phyloP scores from a whole-genome alignment of 2,329 filamentous ascomycete species.

The Corynespora cassiicola region DNA sequence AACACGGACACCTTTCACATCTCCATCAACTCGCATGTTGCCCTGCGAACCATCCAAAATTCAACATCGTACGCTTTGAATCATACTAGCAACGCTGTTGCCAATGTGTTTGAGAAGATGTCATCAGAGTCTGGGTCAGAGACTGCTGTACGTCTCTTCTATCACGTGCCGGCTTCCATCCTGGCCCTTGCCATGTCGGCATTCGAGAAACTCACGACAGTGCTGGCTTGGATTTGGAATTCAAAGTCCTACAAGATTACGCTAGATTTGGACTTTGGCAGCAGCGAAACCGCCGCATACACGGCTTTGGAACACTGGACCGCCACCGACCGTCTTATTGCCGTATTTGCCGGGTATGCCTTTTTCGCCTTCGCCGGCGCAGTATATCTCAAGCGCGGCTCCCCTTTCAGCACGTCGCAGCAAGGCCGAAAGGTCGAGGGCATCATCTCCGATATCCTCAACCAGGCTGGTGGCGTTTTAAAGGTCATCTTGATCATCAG shows the following conservation, averaged over 20 bases:
- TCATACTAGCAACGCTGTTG: slow-evolving; percentile 33
- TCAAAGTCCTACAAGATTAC: slow-evolving; percentile 46
- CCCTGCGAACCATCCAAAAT: slow-evolving; percentile 46
- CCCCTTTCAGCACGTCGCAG: slow-evolving; percentile 67
- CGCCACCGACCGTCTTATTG: slow-evolving; percentile 66
- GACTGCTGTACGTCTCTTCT: slow-evolving; percentile 22
- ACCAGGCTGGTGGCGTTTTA: slow-evolving; percentile 94
- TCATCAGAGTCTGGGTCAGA: slow-evolving; percentile 24
- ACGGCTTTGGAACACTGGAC: slow-evolving; percentile 52
- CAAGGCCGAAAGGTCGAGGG: slow-evolving; percentile 70
- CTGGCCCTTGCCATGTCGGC: slow-evolving; percentile 7
- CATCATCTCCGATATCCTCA: slow-evolving; percentile 78
- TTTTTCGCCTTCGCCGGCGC: slow-evolving; percentile 77
- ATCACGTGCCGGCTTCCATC: slow-evolving; percentile 19
- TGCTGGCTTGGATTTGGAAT: slow-evolving; percentile 35
- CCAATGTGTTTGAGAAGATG: slow-evolving; percentile 31
- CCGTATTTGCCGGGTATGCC: slow-evolving; percentile 81
- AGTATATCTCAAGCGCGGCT: slow-evolving; percentile 78
- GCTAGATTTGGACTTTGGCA: slow-evolving; percentile 35
- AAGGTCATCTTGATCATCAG: slow-evolving; percentile 98
- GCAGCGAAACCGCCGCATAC: slow-evolving; percentile 24
- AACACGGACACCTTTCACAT: slow-evolving; percentile 42
- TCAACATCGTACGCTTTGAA: slow-evolving; percentile 41
- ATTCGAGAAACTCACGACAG: slow-evolving; percentile 14
- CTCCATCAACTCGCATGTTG: slow-evolving; percentile 44